These are phyloP conservation scores for Graphium sp. DNA, from an alignment of 2,329 filamentous ascomycete genomes.

Conservation along the genomic window DNA sequence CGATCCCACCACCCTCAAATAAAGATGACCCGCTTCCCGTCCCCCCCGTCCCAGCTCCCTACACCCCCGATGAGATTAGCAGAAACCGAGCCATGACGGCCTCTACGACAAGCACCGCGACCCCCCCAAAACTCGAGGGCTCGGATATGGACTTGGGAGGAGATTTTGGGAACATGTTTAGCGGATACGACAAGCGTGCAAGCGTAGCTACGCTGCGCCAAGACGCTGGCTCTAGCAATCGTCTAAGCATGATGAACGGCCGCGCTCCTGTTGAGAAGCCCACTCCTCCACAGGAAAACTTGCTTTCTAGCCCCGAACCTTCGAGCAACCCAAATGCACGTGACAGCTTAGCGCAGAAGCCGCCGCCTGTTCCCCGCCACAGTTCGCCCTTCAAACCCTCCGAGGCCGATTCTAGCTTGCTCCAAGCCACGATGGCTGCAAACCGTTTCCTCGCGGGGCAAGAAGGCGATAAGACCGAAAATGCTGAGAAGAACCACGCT, in stretches of 20 bases:
- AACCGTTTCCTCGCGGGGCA: slow-evolving; percentile 27
- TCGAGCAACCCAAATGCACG: too few relatives aligned
- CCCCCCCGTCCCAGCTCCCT: slow-evolving; percentile 10
- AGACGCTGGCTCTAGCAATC: slow-evolving; percentile 14
- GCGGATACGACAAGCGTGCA: slow-evolving; percentile 35
- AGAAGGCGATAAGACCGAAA: too few relatives aligned
- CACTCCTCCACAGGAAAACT: slow-evolving; percentile 23
- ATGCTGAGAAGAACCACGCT: too few relatives aligned
- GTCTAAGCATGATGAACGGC: too few relatives aligned
- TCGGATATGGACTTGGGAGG: slow-evolving; percentile 35
- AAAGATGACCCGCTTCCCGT: slow-evolving; percentile 15
- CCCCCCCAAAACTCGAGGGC: slow-evolving; percentile 25
- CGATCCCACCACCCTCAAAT: slow-evolving; percentile 13
- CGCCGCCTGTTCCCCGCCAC: slow-evolving; percentile 11
- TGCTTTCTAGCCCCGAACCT: slow-evolving; percentile 23
- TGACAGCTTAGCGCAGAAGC: slow-evolving; percentile 16
- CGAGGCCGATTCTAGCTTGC: slow-evolving; percentile 31
- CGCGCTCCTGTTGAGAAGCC: too few relatives aligned
- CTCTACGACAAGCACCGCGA: slow-evolving; percentile 36
- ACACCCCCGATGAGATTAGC: slow-evolving; percentile 13
- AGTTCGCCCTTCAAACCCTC: slow-evolving; percentile 14
- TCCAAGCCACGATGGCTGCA: slow-evolving; percentile 33
- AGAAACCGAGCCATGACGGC: slow-evolving; percentile 24
- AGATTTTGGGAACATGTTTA: slow-evolving; percentile 40
- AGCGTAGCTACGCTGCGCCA: slow-evolving; percentile 20